These are phyloP conservation scores for Suaeda aralocaspica DNA, from an alignment of 148 eudicot species.

Conservation along the genomic window DNA sequence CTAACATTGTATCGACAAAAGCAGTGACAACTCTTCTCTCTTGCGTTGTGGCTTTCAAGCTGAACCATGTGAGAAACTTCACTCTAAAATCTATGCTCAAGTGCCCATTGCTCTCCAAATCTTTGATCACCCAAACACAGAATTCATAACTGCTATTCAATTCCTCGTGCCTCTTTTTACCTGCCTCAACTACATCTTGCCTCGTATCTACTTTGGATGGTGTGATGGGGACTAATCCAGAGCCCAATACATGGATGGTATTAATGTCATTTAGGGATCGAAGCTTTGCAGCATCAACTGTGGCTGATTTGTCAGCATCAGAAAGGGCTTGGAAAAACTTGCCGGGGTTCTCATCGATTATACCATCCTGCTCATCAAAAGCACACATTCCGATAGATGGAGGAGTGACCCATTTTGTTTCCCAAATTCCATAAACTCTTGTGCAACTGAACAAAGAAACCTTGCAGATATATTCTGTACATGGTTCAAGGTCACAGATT, in stretches of 20 bases:
- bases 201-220: constrained; percentile 43
- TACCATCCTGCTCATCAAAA: constrained; percentile 24
- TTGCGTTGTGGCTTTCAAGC: constrained; percentile 55
- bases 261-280: constrained; percentile 25
- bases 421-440: constrained; percentile 36
- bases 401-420: constrained; percentile 50
- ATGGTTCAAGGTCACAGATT: constrained; percentile 39
- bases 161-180: constrained; percentile 20
- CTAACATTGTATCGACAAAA: constrained; percentile 44
- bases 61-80: constrained; percentile 68
- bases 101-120: constrained; percentile 45
- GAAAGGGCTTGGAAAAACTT: constrained; percentile 16
- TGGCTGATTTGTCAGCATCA: constrained; percentile 5
- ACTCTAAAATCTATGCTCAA: constrained; percentile 44
- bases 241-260: constrained; percentile 20
- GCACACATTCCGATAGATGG: constrained; percentile 20
- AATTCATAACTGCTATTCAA: constrained; percentile 39
- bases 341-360: constrained; percentile 14
- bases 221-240: constrained; percentile 35
- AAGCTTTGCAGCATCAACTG: constrained; percentile 19
- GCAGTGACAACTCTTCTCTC: constrained; percentile 53
- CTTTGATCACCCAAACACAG: constrained; percentile 45
- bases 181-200: constrained; percentile 15
- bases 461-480: constrained; percentile 42
- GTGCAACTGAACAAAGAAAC: constrained; percentile 46